phyloP scores from a whole-genome alignment of 305 asterid genomes.

The Fraxinus dipetala region DNA sequence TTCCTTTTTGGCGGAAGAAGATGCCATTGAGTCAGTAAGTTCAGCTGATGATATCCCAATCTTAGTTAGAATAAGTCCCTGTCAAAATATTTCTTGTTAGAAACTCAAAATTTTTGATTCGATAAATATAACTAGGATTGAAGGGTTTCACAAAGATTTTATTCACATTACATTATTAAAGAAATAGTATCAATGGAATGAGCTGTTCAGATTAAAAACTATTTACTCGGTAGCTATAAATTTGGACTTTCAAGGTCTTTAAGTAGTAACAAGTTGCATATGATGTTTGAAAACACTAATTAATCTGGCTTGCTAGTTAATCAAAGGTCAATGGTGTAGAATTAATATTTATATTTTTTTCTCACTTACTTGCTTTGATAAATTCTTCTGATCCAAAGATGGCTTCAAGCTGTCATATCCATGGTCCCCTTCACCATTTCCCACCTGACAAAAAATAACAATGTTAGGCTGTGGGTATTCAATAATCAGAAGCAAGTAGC shows the following conservation, averaged over 20 bases:
- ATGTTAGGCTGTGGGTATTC: not conserved
- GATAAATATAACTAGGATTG: not conserved
- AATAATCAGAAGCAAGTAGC: not conserved
- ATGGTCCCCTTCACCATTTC: conserved; percentile 29
- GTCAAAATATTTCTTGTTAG: conserved; percentile 7
- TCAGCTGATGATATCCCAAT: conserved; percentile 48
- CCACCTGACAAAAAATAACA: conserved; percentile 30
- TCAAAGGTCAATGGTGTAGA: not conserved
- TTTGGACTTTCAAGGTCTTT: not conserved
- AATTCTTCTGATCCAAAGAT: conserved; percentile 27
- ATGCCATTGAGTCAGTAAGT: conserved; percentile 41
- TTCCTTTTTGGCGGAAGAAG: conserved; percentile 45
- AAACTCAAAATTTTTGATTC: not conserved
- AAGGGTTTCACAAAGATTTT: not conserved
- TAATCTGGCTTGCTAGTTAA: not conserved
- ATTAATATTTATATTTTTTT: not conserved
- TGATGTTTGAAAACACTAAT: not conserved
- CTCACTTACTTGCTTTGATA: conserved; percentile 29
- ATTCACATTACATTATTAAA: not conserved
- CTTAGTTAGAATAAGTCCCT: conserved; percentile 29
- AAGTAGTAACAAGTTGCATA: not conserved
- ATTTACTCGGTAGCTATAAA: not conserved
- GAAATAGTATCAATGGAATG: not conserved
- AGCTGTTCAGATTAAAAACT: not conserved
- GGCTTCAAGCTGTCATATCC: conserved; percentile 29